Evolutionary conservation across 139 green algal species (phyloP).

Genomic region (Auxenochlorella pyrenoidosa): DNA sequence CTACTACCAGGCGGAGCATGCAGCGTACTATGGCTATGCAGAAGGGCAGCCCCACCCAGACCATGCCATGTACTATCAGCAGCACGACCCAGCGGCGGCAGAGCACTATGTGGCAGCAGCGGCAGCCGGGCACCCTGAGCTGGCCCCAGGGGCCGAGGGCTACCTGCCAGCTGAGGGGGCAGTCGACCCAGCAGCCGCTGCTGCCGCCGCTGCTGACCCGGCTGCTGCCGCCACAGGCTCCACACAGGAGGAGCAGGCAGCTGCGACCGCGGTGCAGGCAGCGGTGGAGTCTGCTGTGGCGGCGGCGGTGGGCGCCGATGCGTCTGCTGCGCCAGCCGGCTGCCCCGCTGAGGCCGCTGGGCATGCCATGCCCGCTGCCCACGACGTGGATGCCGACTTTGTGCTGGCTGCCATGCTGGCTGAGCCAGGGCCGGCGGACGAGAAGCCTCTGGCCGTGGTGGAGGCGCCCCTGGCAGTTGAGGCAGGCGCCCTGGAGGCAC

Average conservation of each 20-base stretch:
- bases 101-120: background rate
- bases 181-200: no score
- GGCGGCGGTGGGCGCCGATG: background rate
- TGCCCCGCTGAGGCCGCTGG: background rate
- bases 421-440: background rate
- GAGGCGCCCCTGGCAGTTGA: background rate
- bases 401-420: background rate
- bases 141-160: background rate
- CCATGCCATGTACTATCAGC: background rate
- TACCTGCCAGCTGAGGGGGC: no score
- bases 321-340: no score
- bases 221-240: background rate
- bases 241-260: background rate
- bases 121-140: background rate
- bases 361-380: background rate
- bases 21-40: background rate
- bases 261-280: background rate
- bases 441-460: background rate
- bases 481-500: background rate
- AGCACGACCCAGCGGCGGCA: background rate
- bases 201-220: no score
- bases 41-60: background rate
- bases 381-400: background rate
- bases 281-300: background rate
- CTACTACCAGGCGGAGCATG: conserved; percentile 3